Base-by-base conservation (phyloP, 1,284 basidiomycete genomes). In the Puccinia hordei region DNA sequence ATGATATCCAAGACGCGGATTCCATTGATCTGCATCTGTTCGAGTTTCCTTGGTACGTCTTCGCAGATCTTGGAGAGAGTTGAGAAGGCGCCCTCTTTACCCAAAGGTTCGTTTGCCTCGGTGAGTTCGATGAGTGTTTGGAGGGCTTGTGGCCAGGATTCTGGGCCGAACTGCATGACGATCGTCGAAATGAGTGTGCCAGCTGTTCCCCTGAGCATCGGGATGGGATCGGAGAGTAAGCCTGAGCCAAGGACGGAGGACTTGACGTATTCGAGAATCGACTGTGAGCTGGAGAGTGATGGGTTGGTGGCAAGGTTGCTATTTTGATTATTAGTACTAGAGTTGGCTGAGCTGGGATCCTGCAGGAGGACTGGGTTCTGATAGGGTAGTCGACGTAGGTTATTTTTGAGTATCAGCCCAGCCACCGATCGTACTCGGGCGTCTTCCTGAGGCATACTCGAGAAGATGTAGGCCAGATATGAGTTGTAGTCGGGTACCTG, bases 381-480 rank as follows among this genome's bases (percentile, higher is more conserved):
- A 53, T 77, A 78, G 35, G 81, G 73, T 0, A 65, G 71, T 69
- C 84, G 82, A 81, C 84, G 85, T 77, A 89, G 84, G 84, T 96
- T 94, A 87, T 98, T 99, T 90, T 99, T 99, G 86, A 99, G 90
- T 49, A 99, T 89, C 84, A 98, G 92, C 77, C 96, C 97, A 44
- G 97, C 95, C 86, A 98, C 95, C 81, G 93, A 93, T 80, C 96
- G 90, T 85, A 96, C 94, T 63, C 92, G 91, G 84, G 93, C 92
- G 83, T 95, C 92, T 87, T 98, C 94, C 82, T 90, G 88, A 0
- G 91, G 89, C 88, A 93, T 87, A 66, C 89, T 89, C 72, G 92
- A 91, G 84, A 97, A 90, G 87, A 98, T 94, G 86, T 96, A 94
- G 63, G 93, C 93, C 82, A 99, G 91, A 89, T 99, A 99, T 83